phyloP scores from a whole-genome alignment of 352 stramenopile genomes.

The Pythium rhizo-oryzae region DNA sequence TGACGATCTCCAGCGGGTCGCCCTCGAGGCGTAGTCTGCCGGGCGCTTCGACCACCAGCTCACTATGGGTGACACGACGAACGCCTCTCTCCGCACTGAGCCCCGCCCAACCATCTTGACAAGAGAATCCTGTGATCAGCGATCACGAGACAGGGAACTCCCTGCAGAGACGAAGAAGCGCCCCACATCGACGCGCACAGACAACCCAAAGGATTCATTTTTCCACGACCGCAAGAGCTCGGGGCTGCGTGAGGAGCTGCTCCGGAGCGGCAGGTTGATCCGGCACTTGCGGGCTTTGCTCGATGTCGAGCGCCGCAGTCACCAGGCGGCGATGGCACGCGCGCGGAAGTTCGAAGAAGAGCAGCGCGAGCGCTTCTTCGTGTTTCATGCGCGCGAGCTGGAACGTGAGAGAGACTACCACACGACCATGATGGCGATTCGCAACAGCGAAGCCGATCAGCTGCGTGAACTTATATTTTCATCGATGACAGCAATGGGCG shows the following conservation, averaged over 20 bases:
- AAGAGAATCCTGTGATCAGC: no score
- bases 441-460: no score
- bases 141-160: no score
- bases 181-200: neutral
- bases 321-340: neutral
- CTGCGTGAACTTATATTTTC: no score
- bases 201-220: neutral
- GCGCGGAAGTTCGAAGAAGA: neutral
- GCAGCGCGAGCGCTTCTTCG: neutral
- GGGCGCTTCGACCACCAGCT: no score
- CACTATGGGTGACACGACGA: no score
- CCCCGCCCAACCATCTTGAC: no score
- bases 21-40: no score
- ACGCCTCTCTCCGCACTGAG: no score
- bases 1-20: no score
- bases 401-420: neutral
- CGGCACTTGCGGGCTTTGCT: neutral
- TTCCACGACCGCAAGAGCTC: neutral
- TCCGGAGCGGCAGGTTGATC: neutral
- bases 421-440: no score
- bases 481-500: no score
- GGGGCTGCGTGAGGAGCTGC: neutral
- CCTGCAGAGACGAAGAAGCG: neutral
- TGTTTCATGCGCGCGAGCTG: neutral
- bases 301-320: neutral